Percentiles rank a stretch among this genome's conserved stretches.
Evolutionary conservation across 2,329 filamentous ascomycete genomes (phyloP).

Genomic region (Pseudomassariella vexata): DNA sequence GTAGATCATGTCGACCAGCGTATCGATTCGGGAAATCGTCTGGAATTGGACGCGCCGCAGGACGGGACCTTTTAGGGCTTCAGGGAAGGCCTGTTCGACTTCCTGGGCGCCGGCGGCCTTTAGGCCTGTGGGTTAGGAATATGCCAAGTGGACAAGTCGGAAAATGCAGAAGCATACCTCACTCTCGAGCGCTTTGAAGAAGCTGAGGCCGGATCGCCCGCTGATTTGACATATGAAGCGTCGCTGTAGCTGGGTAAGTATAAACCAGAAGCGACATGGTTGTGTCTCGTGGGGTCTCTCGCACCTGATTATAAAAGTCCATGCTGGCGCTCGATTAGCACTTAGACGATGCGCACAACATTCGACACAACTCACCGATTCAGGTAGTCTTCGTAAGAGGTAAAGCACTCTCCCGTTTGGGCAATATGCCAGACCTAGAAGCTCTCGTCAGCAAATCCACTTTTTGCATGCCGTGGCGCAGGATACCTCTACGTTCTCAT

Average conservation of each 20-base stretch:
- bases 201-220: constrained; percentile 83
- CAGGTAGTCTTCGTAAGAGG: constrained; percentile 82
- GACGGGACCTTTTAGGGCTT: constrained; percentile 84
- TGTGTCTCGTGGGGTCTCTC: constrained; percentile 18
- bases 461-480: neutral
- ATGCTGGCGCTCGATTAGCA: constrained; percentile 52
- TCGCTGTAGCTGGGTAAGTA: constrained; percentile 43
- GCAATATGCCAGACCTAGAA: constrained; percentile 83
- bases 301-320: constrained; percentile 89
- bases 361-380: constrained; percentile 54
- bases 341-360: constrained; percentile 2
- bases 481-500: constrained; percentile 81
- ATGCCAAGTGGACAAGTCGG: constrained; percentile 2
- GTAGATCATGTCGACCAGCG: constrained; percentile 62
- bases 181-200: constrained; percentile 87
- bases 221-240: constrained; percentile 95
- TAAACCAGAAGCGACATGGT: neutral
- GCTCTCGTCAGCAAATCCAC: constrained; percentile 7
- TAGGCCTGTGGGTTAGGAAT: neutral
- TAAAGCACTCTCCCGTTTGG: constrained; percentile 85
- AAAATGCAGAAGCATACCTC: constrained; percentile 57
- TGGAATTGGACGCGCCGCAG: constrained; percentile 89
- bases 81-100: constrained; percentile 87
- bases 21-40: constrained; percentile 82
- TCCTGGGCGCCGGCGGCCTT: constrained; percentile 72